Percentiles rank a stretch among this genome's conserved stretches.
These are phyloP conservation scores for Helminthosporium solani DNA, from an alignment of 2,329 filamentous ascomycete species.

Conservation along the genomic window DNA sequence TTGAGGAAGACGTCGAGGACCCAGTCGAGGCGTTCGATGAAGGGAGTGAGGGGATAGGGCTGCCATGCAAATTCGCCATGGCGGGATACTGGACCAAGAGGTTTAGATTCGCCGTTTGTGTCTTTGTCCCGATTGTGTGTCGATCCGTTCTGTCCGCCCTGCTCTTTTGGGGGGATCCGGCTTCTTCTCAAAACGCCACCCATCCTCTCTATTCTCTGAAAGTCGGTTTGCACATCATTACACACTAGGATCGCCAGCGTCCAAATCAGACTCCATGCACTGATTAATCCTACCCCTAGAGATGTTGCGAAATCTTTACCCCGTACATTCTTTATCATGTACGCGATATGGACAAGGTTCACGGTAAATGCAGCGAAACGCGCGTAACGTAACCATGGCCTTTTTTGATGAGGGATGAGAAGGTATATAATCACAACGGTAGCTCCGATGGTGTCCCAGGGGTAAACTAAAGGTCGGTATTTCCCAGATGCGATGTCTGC, in stretches of 20 bases:
- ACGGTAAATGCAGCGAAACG: slow-evolving; percentile 50
- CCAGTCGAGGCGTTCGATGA: slow-evolving; percentile 60
- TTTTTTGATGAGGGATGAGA: slow-evolving; percentile 50
- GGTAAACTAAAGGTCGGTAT: slow-evolving; percentile 48
- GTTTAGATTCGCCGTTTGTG: slow-evolving; percentile 12
- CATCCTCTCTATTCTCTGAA: slow-evolving; percentile 55
- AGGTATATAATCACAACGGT: slow-evolving; percentile 51
- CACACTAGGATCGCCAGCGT: slow-evolving; percentile 54
- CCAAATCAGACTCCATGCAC: slow-evolving; percentile 58
- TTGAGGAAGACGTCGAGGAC: slow-evolving; percentile 57
- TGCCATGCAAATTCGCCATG: slow-evolving; percentile 54
- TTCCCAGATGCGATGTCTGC: slow-evolving; percentile 41
- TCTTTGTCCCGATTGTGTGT: not conserved
- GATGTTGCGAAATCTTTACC: slow-evolving; percentile 54
- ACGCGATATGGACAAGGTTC: slow-evolving; percentile 46
- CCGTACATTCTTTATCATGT: slow-evolving; percentile 35
- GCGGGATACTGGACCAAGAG: slow-evolving; percentile 26
- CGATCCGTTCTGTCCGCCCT: not conserved
- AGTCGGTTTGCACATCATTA: slow-evolving; percentile 57
- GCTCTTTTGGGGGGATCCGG: not conserved
- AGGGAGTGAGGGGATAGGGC: slow-evolving; percentile 48
- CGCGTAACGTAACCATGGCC: slow-evolving; percentile 41
- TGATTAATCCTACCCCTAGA: slow-evolving; percentile 57
- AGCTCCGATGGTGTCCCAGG: slow-evolving; percentile 44
- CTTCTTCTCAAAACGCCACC: slow-evolving; percentile 22